Conservation (phyloP, 1,139 yeast species). For the Candida albicans region DNA sequence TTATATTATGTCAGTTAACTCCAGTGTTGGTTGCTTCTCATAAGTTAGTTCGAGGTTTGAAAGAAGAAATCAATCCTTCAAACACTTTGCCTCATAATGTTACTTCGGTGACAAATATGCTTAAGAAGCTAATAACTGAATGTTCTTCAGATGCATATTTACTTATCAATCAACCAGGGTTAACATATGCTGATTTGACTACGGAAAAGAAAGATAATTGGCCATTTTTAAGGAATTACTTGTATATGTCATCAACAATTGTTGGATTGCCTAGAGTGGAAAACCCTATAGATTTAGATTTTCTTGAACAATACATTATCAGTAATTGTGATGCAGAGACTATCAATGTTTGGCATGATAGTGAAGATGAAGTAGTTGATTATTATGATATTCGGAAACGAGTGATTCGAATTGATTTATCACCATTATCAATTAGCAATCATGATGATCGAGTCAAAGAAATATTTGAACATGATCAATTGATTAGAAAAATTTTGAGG, state of each 20-base stretch:
- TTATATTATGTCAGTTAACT: slow-evolving; percentile 12
- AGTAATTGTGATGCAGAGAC: slow-evolving; percentile 51
- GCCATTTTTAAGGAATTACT: slow-evolving; percentile 53
- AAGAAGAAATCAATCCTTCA: slow-evolving; percentile 22
- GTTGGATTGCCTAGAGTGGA: slow-evolving; percentile 58
- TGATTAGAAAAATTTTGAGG: slow-evolving; percentile 51
- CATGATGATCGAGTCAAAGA: slow-evolving; percentile 11
- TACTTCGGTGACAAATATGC: slow-evolving; percentile 40
- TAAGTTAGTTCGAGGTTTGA: slow-evolving; percentile 36
- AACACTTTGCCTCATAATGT: slow-evolving; percentile 21
- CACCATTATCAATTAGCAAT: slow-evolving; percentile 41
- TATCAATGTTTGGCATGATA: slow-evolving; percentile 35
- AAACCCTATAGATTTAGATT: slow-evolving; percentile 47
- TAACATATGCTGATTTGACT: slow-evolving; percentile 56
- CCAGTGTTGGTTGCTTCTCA: slow-evolving; percentile 48
- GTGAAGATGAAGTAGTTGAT: slow-evolving; percentile 41
- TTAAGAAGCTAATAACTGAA: slow-evolving; percentile 51
- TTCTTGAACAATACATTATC: slow-evolving; percentile 41
- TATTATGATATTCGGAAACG: slow-evolving; percentile 63
- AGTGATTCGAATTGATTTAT: slow-evolving; percentile 56
- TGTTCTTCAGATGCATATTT: slow-evolving; percentile 74
- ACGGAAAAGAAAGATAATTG: slow-evolving; percentile 42
- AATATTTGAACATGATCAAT: slow-evolving; percentile 45
- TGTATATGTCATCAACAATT: slow-evolving; percentile 62
- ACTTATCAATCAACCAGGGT: slow-evolving; percentile 69